These are phyloP conservation scores for Capsicum chinense DNA, from an alignment of 257 asterid genomes.

Conservation along the genomic window DNA sequence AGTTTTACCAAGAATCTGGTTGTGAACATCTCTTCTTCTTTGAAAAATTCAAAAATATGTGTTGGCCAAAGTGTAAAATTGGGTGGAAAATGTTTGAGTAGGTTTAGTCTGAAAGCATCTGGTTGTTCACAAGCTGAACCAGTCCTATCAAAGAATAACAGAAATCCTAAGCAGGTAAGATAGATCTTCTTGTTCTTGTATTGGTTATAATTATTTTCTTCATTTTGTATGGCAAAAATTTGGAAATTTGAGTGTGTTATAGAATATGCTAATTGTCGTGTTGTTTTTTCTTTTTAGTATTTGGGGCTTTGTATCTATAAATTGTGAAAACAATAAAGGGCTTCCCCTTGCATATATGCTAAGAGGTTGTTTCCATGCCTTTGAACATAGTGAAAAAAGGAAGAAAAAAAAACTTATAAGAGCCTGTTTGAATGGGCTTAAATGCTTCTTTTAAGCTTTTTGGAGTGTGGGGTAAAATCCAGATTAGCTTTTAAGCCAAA, in stretches of 20 bases:
- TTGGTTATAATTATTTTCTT: not conserved
- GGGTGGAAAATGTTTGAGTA: conserved; percentile 50
- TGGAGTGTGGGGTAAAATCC: too few relatives aligned
- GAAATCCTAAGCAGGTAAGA: conserved; percentile 48
- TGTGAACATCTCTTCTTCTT: conserved; percentile 39
- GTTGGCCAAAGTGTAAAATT: conserved; percentile 41
- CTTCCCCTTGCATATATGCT: too few relatives aligned
- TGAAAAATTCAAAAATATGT: conserved; percentile 39
- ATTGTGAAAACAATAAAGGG: not conserved
- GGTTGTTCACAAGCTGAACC: conserved; percentile 45
- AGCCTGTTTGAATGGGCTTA: too few relatives aligned
- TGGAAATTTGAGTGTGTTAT: not conserved
- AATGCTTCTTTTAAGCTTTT: too few relatives aligned
- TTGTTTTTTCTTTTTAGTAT: not conserved
- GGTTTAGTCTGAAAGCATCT: conserved; percentile 53
- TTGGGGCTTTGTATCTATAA: not conserved
- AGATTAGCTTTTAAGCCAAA: too few relatives aligned
- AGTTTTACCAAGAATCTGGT: conserved; percentile 55
- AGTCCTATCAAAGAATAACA: conserved; percentile 38
- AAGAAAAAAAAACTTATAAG: too few relatives aligned
- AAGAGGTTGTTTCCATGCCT: not conserved
- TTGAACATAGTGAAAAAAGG: too few relatives aligned
- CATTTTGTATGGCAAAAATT: not conserved
- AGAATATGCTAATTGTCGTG: not conserved
- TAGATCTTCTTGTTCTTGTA: not conserved